These are phyloP conservation scores for Cynanchum wilfordii DNA, from an alignment of 257 asterid species.

Conservation along the genomic window DNA sequence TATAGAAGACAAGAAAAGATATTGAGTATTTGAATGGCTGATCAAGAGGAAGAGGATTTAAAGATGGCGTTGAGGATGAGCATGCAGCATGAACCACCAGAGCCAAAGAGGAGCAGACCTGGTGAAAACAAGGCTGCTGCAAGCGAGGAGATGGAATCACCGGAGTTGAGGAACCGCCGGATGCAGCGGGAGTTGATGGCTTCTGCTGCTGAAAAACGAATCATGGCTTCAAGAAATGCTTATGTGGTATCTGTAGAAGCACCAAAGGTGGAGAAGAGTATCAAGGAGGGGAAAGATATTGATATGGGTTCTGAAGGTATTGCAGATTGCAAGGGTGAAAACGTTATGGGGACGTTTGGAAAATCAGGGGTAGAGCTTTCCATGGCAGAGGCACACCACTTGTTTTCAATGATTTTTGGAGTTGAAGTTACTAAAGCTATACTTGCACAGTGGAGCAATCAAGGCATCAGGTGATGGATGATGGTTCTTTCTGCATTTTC, in stretches of 20 bases:
- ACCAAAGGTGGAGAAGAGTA: slow-evolving; percentile 31
- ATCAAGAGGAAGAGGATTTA: slow-evolving; percentile 76
- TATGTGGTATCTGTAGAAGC: slow-evolving; percentile 13
- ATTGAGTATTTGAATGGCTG: slow-evolving; percentile 35
- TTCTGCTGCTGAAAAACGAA: slow-evolving; percentile 94
- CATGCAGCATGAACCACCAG: slow-evolving; percentile 79
- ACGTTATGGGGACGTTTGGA: slow-evolving; percentile 28
- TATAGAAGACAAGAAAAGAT: background rate
- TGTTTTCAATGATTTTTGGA: slow-evolving; percentile 76
- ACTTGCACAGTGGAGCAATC: slow-evolving; percentile 96
- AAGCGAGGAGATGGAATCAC: slow-evolving; percentile 38
- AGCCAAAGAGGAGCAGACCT: slow-evolving; percentile 89
- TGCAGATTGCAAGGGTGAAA: slow-evolving; percentile 25
- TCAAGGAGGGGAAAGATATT: slow-evolving; percentile 27
- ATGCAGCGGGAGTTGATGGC: slow-evolving; percentile 90
- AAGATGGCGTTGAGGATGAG: slow-evolving; percentile 64
- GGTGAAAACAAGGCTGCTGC: slow-evolving; percentile 40
- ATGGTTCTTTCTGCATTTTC: background rate
- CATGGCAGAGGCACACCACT: slow-evolving; percentile 52
- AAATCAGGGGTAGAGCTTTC: slow-evolving; percentile 40
- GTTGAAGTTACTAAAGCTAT: slow-evolving; percentile 53
- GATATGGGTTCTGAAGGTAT: slow-evolving; percentile 19
- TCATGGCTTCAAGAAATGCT: slow-evolving; percentile 39
- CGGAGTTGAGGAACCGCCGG: slow-evolving; percentile 47
- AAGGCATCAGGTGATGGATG: slow-evolving; percentile 74